phyloP scores from a whole-genome alignment of 192 early-diverging fungal genomes.

The Phlyctochytrium bullatum region DNA sequence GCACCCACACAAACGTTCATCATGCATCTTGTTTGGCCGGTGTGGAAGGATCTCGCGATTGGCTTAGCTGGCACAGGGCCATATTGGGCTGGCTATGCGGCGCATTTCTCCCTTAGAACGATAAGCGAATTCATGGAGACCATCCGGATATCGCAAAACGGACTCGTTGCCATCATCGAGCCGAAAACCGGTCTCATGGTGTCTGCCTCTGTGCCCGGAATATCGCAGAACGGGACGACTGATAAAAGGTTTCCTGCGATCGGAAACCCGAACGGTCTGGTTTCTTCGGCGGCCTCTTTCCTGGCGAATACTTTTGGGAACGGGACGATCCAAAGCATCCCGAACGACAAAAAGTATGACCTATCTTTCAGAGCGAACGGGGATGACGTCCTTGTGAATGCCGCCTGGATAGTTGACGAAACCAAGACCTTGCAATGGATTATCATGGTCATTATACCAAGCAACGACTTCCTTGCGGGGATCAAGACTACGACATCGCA shows the following conservation, averaged over 20 bases:
- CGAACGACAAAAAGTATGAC: not conserved
- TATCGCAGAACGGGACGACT: not conserved
- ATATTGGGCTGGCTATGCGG: not conserved
- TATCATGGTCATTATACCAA: not conserved
- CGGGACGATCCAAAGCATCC: not conserved
- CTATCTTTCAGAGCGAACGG: not conserved
- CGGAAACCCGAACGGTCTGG: constrained; percentile 4
- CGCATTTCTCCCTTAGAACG: not conserved
- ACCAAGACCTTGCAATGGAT: constrained; percentile 3
- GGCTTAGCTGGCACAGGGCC: not conserved
- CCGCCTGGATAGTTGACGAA: constrained; percentile 1
- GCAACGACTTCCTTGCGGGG: constrained; percentile 1
- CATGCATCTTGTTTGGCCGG: not conserved
- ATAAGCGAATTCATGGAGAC: not conserved
- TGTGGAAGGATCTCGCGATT: not conserved
- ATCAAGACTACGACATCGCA: not conserved
- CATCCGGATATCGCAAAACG: not conserved
- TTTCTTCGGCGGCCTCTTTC: not conserved
- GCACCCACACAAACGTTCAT: not conserved
- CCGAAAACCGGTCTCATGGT: constrained; percentile 1
- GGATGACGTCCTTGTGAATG: not conserved
- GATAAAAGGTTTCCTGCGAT: not conserved
- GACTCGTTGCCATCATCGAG: constrained; percentile 2
- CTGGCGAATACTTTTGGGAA: not conserved
- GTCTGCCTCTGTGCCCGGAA: not conserved